Percentiles rank a stretch among this genome's conserved stretches.
phyloP scores from a whole-genome alignment of 2,329 filamentous ascomycete species.

The Botrytis tulipae region DNA sequence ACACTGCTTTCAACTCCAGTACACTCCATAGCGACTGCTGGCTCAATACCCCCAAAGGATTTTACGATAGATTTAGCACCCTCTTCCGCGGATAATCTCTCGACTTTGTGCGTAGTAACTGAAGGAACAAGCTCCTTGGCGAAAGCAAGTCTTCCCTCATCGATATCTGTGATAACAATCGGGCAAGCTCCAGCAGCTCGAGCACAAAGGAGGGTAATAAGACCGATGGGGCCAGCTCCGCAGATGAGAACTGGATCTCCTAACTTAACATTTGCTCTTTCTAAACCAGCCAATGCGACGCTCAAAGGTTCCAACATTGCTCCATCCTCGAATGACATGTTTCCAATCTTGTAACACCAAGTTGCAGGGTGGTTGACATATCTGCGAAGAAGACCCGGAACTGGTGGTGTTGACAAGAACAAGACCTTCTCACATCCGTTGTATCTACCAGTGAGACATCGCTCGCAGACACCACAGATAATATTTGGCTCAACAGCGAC shows the following conservation, averaged over 20 bases:
- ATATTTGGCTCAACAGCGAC: constrained; percentile 94
- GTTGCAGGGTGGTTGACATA: constrained; percentile 93
- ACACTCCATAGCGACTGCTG: constrained; percentile 82
- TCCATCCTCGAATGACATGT: constrained; percentile 90
- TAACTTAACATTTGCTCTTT: constrained; percentile 74
- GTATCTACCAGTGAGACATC: constrained; percentile 88
- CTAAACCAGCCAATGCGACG: constrained; percentile 84
- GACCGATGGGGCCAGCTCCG: constrained; percentile 89
- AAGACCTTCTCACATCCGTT: constrained; percentile 86
- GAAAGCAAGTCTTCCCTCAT: constrained; percentile 79
- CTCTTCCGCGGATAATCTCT: constrained; percentile 65
- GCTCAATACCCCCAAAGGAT: constrained; percentile 75
- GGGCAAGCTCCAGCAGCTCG: constrained; percentile 86
- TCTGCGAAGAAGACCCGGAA: constrained; percentile 80
- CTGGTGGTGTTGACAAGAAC: constrained; percentile 89
- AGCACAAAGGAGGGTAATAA: constrained; percentile 82
- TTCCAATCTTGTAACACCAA: constrained; percentile 95
- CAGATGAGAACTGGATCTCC: constrained; percentile 88
- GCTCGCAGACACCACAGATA: constrained; percentile 87
- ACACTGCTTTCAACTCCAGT: constrained; percentile 93
- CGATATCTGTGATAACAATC: constrained; percentile 92
- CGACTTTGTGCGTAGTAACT: constrained; percentile 78
- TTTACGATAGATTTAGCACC: constrained; percentile 66
- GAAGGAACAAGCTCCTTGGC: constrained; percentile 79
- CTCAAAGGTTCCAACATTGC: constrained; percentile 86